Evolutionary conservation across 2,329 filamentous ascomycete genomes (phyloP).

Genomic region (Zymoseptoria pseudotritici): DNA sequence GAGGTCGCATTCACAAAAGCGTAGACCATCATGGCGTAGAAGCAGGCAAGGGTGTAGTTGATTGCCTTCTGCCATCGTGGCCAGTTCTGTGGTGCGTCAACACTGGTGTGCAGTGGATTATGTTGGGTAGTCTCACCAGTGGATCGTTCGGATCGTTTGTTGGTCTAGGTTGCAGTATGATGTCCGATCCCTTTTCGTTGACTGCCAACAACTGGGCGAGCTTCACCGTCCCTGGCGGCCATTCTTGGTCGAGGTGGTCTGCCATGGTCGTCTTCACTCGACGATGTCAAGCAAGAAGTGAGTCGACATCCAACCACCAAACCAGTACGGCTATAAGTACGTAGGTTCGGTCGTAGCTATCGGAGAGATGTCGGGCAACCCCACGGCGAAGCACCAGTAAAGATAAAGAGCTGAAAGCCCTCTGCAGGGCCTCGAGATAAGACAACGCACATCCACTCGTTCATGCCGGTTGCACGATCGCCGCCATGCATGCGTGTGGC

Average conservation of each 20-base stretch:
- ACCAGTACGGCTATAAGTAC: no score
- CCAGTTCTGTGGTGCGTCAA: slow-evolving; percentile 35
- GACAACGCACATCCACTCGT: neutral
- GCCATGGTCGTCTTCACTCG: neutral
- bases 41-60: slow-evolving; percentile 37
- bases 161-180: slow-evolving; percentile 34
- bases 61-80: slow-evolving; percentile 33
- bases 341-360: no score
- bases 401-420: neutral
- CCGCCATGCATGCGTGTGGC: no score
- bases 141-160: slow-evolving; percentile 34
- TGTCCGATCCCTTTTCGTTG: slow-evolving; percentile 15
- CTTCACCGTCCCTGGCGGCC: slow-evolving; percentile 24
- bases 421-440: neutral
- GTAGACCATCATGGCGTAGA: slow-evolving; percentile 39
- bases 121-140: slow-evolving; percentile 20
- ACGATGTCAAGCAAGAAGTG: neutral
- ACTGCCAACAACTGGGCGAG: slow-evolving; percentile 17
- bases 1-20: slow-evolving; percentile 36
- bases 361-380: neutral
- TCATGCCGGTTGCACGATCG: no score
- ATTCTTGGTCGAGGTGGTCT: slow-evolving; percentile 14
- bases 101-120: slow-evolving; percentile 2
- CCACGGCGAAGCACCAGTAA: neutral
- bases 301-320: neutral